Conservation (phyloP, 495 filamentous ascomycete genomes). For the Penicillium psychrofluorescens region DNA sequence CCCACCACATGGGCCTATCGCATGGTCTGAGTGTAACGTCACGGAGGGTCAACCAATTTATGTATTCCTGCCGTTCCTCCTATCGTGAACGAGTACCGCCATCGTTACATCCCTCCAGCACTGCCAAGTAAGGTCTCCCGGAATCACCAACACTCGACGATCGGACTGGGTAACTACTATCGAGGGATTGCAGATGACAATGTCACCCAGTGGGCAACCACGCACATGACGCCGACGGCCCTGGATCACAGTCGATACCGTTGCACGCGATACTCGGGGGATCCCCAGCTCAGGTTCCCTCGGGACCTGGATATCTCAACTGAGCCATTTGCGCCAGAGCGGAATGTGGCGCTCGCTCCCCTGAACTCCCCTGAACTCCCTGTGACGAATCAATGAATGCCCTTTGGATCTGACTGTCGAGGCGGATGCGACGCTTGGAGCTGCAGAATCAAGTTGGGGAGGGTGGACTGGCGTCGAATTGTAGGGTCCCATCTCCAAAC, state of each 20-base stretch:
- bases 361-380: too few relatives aligned
- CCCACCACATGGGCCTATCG: conserved; percentile 13
- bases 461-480: too few relatives aligned
- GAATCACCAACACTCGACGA: too few relatives aligned
- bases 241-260: neutral
- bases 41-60: neutral
- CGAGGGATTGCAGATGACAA: conserved; percentile 2
- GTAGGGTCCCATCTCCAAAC: too few relatives aligned
- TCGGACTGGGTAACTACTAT: neutral
- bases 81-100: neutral
- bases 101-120: neutral
- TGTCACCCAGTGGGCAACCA: conserved; percentile 5
- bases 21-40: conserved; percentile 19
- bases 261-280: neutral
- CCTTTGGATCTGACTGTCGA: too few relatives aligned
- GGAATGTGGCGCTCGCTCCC: too few relatives aligned
- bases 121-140: neutral
- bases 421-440: too few relatives aligned
- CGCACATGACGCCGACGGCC: neutral
- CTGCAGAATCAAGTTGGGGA: too few relatives aligned
- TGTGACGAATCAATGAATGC: too few relatives aligned
- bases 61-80: conserved; percentile 11
- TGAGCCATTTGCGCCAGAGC: too few relatives aligned
- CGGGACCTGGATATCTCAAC: too few relatives aligned
- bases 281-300: neutral